These are phyloP conservation scores for Phanerochaete sordida DNA, from an alignment of 768 basidiomycete genomes.

Conservation along the genomic window DNA sequence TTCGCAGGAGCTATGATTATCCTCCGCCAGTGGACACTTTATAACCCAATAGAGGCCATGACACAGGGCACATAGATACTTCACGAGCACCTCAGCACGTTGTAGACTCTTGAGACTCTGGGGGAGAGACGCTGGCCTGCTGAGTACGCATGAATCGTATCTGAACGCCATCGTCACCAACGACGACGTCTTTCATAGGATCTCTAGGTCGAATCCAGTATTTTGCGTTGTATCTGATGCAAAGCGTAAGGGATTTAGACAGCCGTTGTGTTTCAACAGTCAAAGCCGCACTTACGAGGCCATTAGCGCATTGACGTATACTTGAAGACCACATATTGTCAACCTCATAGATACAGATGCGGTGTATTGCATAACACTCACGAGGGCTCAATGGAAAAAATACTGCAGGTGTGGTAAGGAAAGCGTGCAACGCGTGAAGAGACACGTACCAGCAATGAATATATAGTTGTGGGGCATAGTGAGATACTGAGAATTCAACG, in stretches of 20 bases:
- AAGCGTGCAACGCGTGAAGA: background rate
- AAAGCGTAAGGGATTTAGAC: background rate
- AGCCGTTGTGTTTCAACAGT: background rate
- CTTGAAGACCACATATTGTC: background rate
- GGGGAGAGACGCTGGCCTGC: no score
- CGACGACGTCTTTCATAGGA: no score
- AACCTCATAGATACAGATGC: background rate
- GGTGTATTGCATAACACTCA: background rate
- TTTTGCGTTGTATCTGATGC: background rate
- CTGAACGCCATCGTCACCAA: background rate
- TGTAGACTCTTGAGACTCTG: no score
- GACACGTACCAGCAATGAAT: background rate
- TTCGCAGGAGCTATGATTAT: no score
- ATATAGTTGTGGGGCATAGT: background rate
- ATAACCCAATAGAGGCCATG: no score
- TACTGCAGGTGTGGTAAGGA: background rate
- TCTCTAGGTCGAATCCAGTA: background rate
- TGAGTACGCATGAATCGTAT: background rate
- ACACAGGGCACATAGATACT: no score
- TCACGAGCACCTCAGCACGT: no score
- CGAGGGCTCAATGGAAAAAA: background rate
- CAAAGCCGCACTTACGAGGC: background rate
- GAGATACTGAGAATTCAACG: background rate
- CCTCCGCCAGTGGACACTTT: no score
- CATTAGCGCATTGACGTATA: background rate